phyloP scores from a whole-genome alignment of 2,329 filamentous ascomycete species.

The Cercospora sp. region DNA sequence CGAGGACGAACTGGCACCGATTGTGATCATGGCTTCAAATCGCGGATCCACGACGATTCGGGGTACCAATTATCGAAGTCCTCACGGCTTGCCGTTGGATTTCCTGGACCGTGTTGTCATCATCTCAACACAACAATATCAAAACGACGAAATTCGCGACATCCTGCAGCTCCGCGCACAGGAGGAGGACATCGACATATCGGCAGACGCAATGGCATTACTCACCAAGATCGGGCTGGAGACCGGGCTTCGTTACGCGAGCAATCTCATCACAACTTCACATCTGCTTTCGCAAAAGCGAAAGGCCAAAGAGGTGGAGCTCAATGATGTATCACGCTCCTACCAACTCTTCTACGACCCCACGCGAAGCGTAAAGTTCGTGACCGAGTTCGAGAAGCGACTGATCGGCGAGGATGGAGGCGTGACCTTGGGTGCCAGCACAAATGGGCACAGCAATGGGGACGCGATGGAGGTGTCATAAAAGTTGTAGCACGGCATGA shows the following conservation, averaged over 20 bases:
- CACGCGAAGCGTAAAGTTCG: slow-evolving; percentile 82
- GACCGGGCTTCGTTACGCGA: slow-evolving; percentile 89
- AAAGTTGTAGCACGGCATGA: slow-evolving; percentile 15
- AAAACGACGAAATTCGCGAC: slow-evolving; percentile 79
- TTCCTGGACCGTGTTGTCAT: slow-evolving; percentile 96
- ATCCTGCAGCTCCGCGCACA: slow-evolving; percentile 90
- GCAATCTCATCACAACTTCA: slow-evolving; percentile 94
- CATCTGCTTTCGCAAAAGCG: slow-evolving; percentile 85
- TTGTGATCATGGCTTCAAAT: slow-evolving; percentile 99
- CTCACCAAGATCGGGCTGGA: slow-evolving; percentile 95
- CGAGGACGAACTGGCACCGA: slow-evolving; percentile 89
- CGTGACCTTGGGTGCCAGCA: slow-evolving; percentile 66
- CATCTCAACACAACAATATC: slow-evolving; percentile 87
- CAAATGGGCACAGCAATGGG: slow-evolving; percentile 27
- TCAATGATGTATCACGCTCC: slow-evolving; percentile 89
- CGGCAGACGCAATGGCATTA: slow-evolving; percentile 83
- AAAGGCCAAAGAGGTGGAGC: slow-evolving; percentile 75
- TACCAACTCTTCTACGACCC: slow-evolving; percentile 95
- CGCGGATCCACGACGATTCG: slow-evolving; percentile 87
- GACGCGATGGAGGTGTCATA: slow-evolving; percentile 67
- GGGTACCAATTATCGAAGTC: slow-evolving; percentile 88
- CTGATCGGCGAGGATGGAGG: slow-evolving; percentile 84
- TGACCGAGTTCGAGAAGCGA: slow-evolving; percentile 84
- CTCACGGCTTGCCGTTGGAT: slow-evolving; percentile 90
- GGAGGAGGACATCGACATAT: slow-evolving; percentile 93